Percentiles rank a stretch among this genome's conserved stretches.
Conservation (phyloP, 257 asterid genomes). For the Solanum pinnatisectum region DNA sequence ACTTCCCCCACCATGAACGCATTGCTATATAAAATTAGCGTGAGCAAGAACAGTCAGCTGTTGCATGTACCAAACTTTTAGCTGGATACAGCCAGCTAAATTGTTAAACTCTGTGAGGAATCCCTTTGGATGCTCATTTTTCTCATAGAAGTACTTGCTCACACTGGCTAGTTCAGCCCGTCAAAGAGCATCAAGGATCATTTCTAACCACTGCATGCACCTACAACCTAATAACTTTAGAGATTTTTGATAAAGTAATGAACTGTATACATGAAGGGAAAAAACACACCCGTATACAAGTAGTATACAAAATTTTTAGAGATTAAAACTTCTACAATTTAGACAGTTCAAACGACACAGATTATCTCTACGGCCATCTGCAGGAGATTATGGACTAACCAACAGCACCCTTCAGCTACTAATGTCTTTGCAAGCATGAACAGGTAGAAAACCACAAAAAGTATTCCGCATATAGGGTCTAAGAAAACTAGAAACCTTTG, state of each 20-base stretch:
- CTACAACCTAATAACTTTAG: not conserved
- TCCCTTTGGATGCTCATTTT: not conserved
- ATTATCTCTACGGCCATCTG: not conserved
- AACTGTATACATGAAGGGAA: not conserved
- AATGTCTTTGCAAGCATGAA: not conserved
- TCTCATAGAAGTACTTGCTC: not conserved
- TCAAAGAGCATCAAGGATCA: not conserved
- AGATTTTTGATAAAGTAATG: not conserved
- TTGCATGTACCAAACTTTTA: not conserved
- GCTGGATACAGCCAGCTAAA: not conserved
- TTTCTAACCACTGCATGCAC: not conserved
- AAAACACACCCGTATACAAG: not conserved
- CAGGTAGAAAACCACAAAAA: not conserved
- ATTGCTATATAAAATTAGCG: constrained; percentile 10
- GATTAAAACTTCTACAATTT: not conserved
- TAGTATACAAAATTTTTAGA: not conserved
- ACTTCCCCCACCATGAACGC: constrained; percentile 48
- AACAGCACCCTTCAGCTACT: not conserved
- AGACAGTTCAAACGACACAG: not conserved
- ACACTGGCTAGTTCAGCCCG: not conserved
- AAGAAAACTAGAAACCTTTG: not conserved
- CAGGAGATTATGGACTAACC: not conserved
- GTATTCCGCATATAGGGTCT: not conserved
- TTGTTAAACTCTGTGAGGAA: not conserved
- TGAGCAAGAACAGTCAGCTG: not conserved